Evolutionary conservation across 495 filamentous ascomycete species (phyloP).

Genomic region (Podospora australis): DNA sequence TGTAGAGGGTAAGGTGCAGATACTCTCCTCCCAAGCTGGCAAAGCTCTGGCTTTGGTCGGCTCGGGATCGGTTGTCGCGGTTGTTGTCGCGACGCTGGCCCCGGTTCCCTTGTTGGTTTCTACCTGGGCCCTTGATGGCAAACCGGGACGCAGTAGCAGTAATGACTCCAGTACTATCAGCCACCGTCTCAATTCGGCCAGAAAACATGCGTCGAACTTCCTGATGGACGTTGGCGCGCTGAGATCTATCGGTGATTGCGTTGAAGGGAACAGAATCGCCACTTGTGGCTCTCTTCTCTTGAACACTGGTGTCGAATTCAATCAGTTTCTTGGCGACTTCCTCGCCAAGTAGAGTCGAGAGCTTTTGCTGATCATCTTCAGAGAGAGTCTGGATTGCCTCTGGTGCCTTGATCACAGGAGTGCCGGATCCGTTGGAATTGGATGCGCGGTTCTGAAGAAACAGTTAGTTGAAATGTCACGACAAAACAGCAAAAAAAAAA

Average conservation of each 20-base stretch:
- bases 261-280: constrained; percentile 22
- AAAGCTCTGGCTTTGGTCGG: constrained; percentile 17
- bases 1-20: constrained; percentile 90
- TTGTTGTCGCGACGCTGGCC: constrained; percentile 20
- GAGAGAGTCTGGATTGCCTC: constrained; percentile 10
- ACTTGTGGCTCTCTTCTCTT: constrained; percentile 18
- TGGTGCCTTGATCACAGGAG: neutral
- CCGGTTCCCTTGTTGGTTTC: constrained; percentile 17
- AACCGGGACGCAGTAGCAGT: constrained; percentile 28
- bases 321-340: constrained; percentile 27
- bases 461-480: neutral
- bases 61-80: constrained; percentile 20
- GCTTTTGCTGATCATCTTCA: constrained; percentile 13
- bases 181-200: constrained; percentile 24
- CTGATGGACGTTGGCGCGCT: constrained; percentile 35
- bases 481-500: too few relatives aligned
- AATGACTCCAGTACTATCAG: constrained; percentile 24
- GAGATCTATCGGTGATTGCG: constrained; percentile 32
- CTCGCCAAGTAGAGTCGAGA: constrained; percentile 27
- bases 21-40: constrained; percentile 60
- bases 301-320: constrained; percentile 23
- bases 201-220: constrained; percentile 42
- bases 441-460: neutral
- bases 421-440: neutral
- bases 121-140: constrained; percentile 28